A percentile compares a stretch with the other conserved stretches of the same genome.
Conservation (phyloP, 1,284 basidiomycete genomes). For the Rhodotorula sp. region DNA sequence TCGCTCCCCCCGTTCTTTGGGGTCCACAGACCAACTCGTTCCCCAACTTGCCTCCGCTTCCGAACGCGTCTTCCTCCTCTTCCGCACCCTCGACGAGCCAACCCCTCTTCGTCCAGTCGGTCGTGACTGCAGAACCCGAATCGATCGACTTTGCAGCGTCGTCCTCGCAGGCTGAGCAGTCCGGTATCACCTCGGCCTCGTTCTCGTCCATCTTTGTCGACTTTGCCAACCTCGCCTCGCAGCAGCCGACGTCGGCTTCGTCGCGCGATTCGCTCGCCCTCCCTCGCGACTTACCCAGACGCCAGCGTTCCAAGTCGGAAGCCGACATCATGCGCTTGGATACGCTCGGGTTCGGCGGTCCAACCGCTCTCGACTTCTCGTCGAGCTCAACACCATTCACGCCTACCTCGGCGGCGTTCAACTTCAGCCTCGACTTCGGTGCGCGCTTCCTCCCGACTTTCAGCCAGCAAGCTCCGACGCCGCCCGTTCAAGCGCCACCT, state of each 20-base stretch:
- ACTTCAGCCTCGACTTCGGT: background rate
- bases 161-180: background rate
- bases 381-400: background rate
- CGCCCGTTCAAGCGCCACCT: background rate
- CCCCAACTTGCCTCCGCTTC: conserved; percentile 10
- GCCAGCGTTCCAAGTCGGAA: conserved; percentile 31
- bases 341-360: background rate
- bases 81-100: background rate
- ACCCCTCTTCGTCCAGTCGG: conserved; percentile 20
- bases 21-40: conserved; percentile 16
- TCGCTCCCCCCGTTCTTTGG: background rate
- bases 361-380: background rate
- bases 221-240: background rate
- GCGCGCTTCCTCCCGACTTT: background rate
- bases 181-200: background rate
- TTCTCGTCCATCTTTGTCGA: conserved; percentile 5
- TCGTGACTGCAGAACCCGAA: conserved; percentile 26
- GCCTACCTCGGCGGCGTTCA: background rate
- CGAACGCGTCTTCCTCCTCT: conserved; percentile 3
- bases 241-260: background rate
- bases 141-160: conserved; percentile 7
- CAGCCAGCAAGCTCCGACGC: background rate
- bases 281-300: conserved; percentile 4
- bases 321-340: conserved; percentile 20
- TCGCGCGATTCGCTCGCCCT: conserved; percentile 2